These are phyloP conservation scores for Penicillium sclerotigenum DNA, from an alignment of 2,329 filamentous ascomycete species.

Conservation along the genomic window DNA sequence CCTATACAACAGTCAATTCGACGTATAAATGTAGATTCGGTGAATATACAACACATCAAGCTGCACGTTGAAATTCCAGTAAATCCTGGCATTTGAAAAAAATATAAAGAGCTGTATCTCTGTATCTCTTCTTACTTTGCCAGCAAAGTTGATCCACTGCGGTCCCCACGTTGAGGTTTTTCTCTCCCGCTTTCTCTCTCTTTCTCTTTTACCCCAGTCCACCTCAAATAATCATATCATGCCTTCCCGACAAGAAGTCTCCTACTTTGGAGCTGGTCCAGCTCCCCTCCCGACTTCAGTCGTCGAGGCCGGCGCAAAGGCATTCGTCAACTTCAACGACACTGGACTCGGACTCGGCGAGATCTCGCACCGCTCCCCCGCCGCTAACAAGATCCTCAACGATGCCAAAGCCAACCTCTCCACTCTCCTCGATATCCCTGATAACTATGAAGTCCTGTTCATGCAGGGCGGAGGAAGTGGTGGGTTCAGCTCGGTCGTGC, in stretches of 20 bases:
- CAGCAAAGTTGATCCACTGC: constrained; percentile 22
- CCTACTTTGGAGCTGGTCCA: constrained; percentile 88
- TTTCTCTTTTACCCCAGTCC: constrained; percentile 2
- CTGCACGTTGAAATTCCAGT: neutral
- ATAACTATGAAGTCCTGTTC: constrained; percentile 79
- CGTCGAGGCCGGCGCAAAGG: constrained; percentile 70
- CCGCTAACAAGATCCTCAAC: constrained; percentile 75
- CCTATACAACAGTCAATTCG: constrained; percentile 1
- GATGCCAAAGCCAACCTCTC: constrained; percentile 72
- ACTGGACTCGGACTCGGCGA: constrained; percentile 84
- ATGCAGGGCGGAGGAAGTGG: constrained; percentile 72
- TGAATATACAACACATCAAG: constrained; percentile 9
- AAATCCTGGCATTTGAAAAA: neutral
- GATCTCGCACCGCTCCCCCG: constrained; percentile 80
- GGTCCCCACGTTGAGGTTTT: constrained; percentile 21
- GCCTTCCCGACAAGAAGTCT: constrained; percentile 70
- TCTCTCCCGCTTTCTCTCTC: constrained; percentile 12
- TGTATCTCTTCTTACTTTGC: neutral
- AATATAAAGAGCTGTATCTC: neutral
- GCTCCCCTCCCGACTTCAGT: constrained; percentile 80
- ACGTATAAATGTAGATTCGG: neutral
- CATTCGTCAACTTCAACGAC: constrained; percentile 76
- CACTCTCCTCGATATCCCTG: constrained; percentile 73
- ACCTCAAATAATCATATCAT: constrained; percentile 35
- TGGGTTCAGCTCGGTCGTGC: constrained; percentile 77